These are phyloP conservation scores for Cyclocybe cylindracea DNA, from an alignment of 768 basidiomycete genomes.

Conservation along the genomic window DNA sequence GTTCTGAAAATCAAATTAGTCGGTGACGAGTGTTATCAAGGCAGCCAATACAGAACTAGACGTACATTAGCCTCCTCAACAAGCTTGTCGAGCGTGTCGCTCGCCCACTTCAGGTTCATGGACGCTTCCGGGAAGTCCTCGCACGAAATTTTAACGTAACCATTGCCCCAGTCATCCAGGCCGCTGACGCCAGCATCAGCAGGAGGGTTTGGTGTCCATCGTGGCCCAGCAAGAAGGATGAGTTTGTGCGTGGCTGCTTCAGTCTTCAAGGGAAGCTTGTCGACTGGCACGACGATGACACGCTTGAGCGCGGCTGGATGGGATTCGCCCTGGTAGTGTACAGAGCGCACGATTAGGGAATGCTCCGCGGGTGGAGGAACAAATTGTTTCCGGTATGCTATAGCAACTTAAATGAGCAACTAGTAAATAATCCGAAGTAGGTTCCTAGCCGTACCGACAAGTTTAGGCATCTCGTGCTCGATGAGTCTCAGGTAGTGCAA, in stretches of 20 bases:
- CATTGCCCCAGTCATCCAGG: conserved; percentile 56
- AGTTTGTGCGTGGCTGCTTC: conserved; percentile 78
- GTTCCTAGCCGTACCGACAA: conserved; percentile 58
- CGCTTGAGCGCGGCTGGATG: conserved; percentile 76
- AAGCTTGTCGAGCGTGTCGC: conserved; percentile 79
- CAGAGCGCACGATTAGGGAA: conserved; percentile 71
- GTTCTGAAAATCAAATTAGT: conserved; percentile 30
- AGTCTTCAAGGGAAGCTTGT: conserved; percentile 64
- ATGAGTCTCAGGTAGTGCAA: conserved; percentile 83
- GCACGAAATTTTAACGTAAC: conserved; percentile 89
- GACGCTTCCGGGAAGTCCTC: conserved; percentile 81
- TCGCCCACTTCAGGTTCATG: conserved; percentile 95
- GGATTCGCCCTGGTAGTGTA: conserved; percentile 75
- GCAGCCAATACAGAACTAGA: conserved; percentile 14
- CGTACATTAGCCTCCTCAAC: conserved; percentile 85
- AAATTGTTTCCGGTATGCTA: conserved; percentile 85
- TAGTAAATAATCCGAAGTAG: not conserved
- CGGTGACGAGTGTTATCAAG: conserved; percentile 8
- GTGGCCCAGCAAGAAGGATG: conserved; percentile 84
- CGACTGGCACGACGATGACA: conserved; percentile 72
- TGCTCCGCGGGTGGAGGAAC: conserved; percentile 57
- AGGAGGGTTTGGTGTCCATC: conserved; percentile 81
- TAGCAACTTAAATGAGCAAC: conserved; percentile 1
- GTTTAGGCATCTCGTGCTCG: conserved; percentile 85
- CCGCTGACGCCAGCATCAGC: conserved; percentile 62